A percentile compares a stretch with the other conserved stretches of the same genome.
Conservation (phyloP, 2,329 filamentous ascomycete species). For the Bimuria novae-zelandiae region DNA sequence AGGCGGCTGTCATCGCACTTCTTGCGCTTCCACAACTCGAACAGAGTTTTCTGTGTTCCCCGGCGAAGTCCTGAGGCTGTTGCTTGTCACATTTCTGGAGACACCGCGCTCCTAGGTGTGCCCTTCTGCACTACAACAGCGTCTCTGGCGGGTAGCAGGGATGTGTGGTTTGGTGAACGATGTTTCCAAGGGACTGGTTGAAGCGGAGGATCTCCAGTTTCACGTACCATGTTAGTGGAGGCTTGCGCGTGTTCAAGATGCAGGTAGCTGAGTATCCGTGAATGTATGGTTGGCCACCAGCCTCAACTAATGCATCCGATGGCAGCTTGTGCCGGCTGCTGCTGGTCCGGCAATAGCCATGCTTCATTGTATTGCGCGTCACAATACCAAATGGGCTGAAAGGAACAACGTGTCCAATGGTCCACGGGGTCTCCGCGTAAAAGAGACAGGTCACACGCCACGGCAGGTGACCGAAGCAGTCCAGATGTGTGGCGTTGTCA, state of each 20-base stretch:
- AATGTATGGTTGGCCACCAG: conserved; percentile 6
- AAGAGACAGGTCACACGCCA: conserved; percentile 12
- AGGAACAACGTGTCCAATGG: conserved; percentile 8
- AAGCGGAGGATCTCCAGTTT: neutral
- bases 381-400: conserved; percentile 9
- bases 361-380: conserved; percentile 9
- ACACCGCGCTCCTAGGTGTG: neutral
- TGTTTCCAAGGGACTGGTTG: conserved; percentile 4
- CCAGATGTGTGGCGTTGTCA: conserved; percentile 6
- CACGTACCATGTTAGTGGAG: neutral
- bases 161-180: neutral
- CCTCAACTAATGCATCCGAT: neutral
- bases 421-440: neutral
- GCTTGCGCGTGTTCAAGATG: neutral
- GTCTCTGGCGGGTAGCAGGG: neutral
- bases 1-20: no score
- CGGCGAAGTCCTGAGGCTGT: neutral
- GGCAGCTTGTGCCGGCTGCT: neutral
- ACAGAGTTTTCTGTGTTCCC: conserved; percentile 4
- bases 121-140: conserved; percentile 2
- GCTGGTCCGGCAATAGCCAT: neutral
- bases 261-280: no score
- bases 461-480: conserved; percentile 8
- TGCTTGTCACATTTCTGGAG: neutral
- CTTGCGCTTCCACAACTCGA: neutral